phyloP scores from a whole-genome alignment of 2,329 filamentous ascomycete species.

The Fusarium chlamydosporum region DNA sequence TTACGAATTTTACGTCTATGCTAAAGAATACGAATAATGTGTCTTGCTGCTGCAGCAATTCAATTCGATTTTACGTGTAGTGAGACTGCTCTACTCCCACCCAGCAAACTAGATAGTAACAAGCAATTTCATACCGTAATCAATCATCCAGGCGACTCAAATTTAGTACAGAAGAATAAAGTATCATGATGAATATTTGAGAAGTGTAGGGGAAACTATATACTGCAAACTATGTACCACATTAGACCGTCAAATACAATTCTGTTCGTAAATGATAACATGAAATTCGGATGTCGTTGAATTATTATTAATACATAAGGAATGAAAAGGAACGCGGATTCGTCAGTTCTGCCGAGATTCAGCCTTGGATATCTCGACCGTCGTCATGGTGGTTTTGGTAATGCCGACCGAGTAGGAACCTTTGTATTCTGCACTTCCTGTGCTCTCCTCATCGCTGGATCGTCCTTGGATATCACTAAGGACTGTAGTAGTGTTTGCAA shows the following conservation, averaged over 20 bases:
- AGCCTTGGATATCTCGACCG: conserved; percentile 41
- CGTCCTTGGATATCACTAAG: conserved; percentile 45
- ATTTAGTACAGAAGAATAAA: not conserved
- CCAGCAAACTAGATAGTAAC: too few species aligned
- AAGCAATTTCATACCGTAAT: not conserved
- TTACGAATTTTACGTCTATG: not conserved
- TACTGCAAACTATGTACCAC: not conserved
- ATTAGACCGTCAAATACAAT: not conserved
- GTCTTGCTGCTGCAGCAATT: too few species aligned
- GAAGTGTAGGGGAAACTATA: not conserved
- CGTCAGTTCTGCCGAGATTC: not conserved
- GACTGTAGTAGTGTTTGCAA: conserved; percentile 39
- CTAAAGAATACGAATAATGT: not conserved
- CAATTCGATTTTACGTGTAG: too few species aligned
- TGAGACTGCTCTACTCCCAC: too few species aligned
- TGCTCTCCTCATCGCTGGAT: conserved; percentile 49
- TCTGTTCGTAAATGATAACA: not conserved
- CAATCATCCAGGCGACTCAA: too few species aligned
- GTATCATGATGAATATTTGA: not conserved
- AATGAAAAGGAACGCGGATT: not conserved
- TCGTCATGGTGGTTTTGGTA: conserved; percentile 52
- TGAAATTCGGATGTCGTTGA: not conserved
- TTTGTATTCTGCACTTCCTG: conserved; percentile 20
- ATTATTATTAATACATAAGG: not conserved
- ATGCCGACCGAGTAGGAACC: conserved; percentile 38